These are phyloP conservation scores for Ophiocordyceps robertsii DNA, from an alignment of 2,329 filamentous ascomycete genomes.

Conservation along the genomic window DNA sequence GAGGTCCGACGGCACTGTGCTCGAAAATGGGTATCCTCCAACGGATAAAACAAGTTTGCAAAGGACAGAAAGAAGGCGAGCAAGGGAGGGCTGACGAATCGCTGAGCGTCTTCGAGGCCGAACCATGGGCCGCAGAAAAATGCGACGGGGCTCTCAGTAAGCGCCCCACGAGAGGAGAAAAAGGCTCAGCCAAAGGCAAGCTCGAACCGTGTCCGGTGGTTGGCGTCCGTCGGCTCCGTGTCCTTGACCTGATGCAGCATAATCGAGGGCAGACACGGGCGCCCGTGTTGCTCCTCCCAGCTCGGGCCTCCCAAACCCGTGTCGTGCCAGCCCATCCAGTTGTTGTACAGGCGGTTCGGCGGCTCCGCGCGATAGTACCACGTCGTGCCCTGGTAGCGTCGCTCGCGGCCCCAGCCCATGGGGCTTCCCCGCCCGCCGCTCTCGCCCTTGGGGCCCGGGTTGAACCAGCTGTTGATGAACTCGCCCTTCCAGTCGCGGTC, in stretches of 20 bases:
- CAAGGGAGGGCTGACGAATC: background rate
- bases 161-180: too few relatives aligned
- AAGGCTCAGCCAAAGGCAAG: slow-evolving; percentile 21
- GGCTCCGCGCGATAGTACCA: slow-evolving; percentile 48
- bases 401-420: slow-evolving; percentile 46
- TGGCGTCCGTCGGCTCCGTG: slow-evolving; percentile 34
- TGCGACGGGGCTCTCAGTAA: too few relatives aligned
- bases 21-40: slow-evolving; percentile 2
- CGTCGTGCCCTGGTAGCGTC: slow-evolving; percentile 41
- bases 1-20: background rate
- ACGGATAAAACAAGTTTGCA: background rate
- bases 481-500: slow-evolving; percentile 55
- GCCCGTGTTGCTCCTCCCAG: slow-evolving; percentile 43
- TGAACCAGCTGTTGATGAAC: slow-evolving; percentile 44
- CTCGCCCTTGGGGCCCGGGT: slow-evolving; percentile 40
- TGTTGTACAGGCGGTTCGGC: slow-evolving; percentile 46
- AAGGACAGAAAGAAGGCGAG: background rate
- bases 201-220: slow-evolving; percentile 23
- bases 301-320: slow-evolving; percentile 36
- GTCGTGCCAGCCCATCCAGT: slow-evolving; percentile 49
- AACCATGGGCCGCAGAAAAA: too few relatives aligned
- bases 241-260: slow-evolving; percentile 49
- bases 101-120: too few relatives aligned
- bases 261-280: slow-evolving; percentile 44
- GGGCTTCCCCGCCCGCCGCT: slow-evolving; percentile 40